Percentiles rank a stretch among this genome's conserved stretches.
These are phyloP conservation scores for Phytopythium chamaehyphon DNA, from an alignment of 352 stramenopile genomes.

Conservation along the genomic window DNA sequence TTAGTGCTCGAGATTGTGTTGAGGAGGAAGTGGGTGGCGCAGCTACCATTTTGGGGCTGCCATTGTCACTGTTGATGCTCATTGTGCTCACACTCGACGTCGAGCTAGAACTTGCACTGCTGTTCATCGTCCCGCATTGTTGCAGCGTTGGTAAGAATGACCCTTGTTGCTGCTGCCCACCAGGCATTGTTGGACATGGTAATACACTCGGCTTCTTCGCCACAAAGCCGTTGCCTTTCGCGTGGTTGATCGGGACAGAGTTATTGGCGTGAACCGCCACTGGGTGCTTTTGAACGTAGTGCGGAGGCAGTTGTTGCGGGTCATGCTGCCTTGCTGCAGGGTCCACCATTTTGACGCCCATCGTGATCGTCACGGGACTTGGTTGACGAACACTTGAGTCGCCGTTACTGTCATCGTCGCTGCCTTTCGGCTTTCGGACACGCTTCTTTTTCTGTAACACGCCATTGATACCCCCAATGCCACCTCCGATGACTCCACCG, in stretches of 20 bases:
- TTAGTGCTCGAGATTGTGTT: neutral
- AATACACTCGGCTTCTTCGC: neutral
- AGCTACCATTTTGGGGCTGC: slow-evolving; percentile 11
- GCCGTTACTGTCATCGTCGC: too few species aligned
- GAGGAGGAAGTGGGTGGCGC: slow-evolving; percentile 15
- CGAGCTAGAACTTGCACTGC: slow-evolving; percentile 23
- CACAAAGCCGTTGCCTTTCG: neutral
- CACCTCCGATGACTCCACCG: slow-evolving; percentile 12
- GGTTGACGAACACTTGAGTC: slow-evolving; percentile 2
- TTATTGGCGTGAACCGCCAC: too few species aligned
- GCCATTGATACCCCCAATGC: neutral
- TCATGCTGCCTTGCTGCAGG: slow-evolving; percentile 1
- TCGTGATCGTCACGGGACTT: slow-evolving; percentile 11
- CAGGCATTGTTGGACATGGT: neutral
- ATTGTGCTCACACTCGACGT: slow-evolving; percentile 18
- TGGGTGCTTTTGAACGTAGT: slow-evolving; percentile 1
- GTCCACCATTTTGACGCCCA: neutral
- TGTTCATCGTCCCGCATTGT: slow-evolving; percentile 13
- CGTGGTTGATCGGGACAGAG: neutral
- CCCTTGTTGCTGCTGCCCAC: slow-evolving; percentile 7
- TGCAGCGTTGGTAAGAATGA: slow-evolving; percentile 33
- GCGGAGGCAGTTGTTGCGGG: slow-evolving; percentile 4
- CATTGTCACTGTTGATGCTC: slow-evolving; percentile 13
- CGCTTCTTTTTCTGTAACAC: slow-evolving; percentile 57
- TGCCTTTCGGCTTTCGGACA: slow-evolving; percentile 26